Evolutionary conservation across 768 basidiomycete genomes (phyloP).

Genomic region (Termitomyces heimii): DNA sequence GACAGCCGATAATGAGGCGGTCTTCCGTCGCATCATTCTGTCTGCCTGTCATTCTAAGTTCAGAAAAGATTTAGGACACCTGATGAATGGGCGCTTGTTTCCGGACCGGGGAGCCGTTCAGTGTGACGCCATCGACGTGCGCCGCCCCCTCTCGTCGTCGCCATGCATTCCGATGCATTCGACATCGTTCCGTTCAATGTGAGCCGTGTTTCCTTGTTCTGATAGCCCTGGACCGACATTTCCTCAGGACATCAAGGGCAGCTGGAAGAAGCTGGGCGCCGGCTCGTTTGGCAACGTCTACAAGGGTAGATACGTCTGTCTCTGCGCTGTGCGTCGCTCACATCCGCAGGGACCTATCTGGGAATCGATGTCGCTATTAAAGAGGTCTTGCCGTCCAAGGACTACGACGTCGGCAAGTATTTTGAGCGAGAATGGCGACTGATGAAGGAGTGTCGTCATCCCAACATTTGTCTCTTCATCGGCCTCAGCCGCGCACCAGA

Average conservation of each 20-base stretch:
- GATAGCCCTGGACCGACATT: background rate
- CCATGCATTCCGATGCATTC: conserved; percentile 48
- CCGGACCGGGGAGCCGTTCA: background rate
- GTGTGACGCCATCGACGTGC: too few species aligned
- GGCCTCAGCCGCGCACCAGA: conserved; percentile 79
- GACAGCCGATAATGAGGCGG: too few species aligned
- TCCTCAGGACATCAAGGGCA: conserved; percentile 73
- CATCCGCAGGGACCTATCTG: conserved; percentile 70
- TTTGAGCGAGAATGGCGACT: conserved; percentile 98
- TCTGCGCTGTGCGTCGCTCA: background rate
- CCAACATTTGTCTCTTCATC: conserved; percentile 90
- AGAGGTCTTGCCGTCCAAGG: conserved; percentile 86
- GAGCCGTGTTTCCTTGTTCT: conserved; percentile 15
- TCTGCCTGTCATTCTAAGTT: too few species aligned
- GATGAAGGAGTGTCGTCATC: conserved; percentile 93
- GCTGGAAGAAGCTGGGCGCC: conserved; percentile 88
- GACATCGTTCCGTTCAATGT: conserved; percentile 88
- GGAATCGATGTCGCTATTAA: conserved; percentile 97
- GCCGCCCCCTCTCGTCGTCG: background rate
- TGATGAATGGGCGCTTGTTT: background rate
- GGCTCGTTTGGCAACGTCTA: conserved; percentile 93
- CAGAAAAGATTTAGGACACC: too few species aligned
- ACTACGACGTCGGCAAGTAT: conserved; percentile 95
- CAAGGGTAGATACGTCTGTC: conserved; percentile 46
- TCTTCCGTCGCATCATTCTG: too few species aligned